phyloP scores from a whole-genome alignment of 1,139 yeast species.

The Blastobotrys petasosporus region DNA sequence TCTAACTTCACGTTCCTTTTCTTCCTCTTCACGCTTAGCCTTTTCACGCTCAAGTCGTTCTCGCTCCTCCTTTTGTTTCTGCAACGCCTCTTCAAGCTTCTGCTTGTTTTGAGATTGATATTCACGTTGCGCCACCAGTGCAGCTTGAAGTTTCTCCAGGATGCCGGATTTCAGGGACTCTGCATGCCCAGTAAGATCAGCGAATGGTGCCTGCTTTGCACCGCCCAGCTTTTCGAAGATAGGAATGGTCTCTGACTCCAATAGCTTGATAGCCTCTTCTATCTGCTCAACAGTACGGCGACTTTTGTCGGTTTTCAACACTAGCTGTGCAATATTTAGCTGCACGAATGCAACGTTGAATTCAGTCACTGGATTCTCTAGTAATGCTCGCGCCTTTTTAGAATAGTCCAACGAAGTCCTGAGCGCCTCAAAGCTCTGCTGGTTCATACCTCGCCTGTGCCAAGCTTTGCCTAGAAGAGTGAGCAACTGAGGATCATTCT shows the following conservation, averaged over 20 bases:
- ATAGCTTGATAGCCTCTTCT: conserved; percentile 49
- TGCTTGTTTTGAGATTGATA: conserved; percentile 53
- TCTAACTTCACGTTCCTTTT: conserved; percentile 62
- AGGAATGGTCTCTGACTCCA: conserved; percentile 54
- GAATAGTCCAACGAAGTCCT: conserved; percentile 59
- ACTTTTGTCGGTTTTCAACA: conserved; percentile 56
- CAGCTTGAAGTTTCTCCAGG: conserved; percentile 61
- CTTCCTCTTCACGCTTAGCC: conserved; percentile 31
- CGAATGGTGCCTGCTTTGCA: conserved; percentile 61
- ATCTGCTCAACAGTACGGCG: conserved; percentile 61
- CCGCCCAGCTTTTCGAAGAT: conserved; percentile 57
- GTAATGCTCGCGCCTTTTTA: conserved; percentile 47
- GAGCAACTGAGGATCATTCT: conserved; percentile 57
- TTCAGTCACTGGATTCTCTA: conserved; percentile 44
- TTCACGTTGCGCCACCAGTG: conserved; percentile 65
- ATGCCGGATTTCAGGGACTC: conserved; percentile 75
- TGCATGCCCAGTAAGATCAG: conserved; percentile 82
- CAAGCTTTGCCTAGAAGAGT: conserved; percentile 84
- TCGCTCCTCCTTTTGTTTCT: conserved; percentile 54
- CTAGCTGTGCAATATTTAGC: conserved; percentile 79
- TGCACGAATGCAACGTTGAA: conserved; percentile 83
- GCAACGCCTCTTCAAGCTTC: conserved; percentile 69
- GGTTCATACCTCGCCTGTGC: conserved; percentile 73
- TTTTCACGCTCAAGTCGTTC: conserved; percentile 38
- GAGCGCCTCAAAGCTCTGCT: conserved; percentile 56